A percentile compares a stretch with the other conserved stretches of the same genome.
Evolutionary conservation across 148 eudicot species (phyloP).

Genomic region (Beta vulgaris): DNA sequence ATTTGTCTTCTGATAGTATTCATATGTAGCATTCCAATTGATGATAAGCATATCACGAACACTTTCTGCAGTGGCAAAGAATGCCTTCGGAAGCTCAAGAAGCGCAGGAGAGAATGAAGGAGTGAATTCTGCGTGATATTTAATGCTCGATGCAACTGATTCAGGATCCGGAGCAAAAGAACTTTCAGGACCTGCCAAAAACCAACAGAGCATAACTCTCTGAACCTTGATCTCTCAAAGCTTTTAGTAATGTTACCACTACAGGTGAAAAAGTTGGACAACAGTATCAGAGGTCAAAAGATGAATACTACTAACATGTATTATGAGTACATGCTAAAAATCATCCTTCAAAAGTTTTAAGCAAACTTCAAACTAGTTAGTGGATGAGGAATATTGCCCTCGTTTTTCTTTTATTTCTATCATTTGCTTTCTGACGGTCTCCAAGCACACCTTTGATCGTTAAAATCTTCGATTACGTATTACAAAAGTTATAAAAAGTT

Average conservation of each 20-base stretch:
- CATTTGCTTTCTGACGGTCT: no score
- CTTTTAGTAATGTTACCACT: not conserved
- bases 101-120: constrained; percentile 72
- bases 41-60: constrained; percentile 76
- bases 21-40: constrained; percentile 91
- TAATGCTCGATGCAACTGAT: constrained; percentile 51
- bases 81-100: constrained; percentile 81
- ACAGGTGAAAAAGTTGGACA: not conserved
- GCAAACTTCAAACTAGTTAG: not conserved
- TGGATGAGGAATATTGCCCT: no score
- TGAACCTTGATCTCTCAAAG: not conserved
- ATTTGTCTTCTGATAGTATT: constrained; percentile 67
- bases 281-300: not conserved
- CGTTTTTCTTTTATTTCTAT: no score
- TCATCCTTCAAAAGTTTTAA: not conserved
- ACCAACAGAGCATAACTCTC: not conserved
- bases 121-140: constrained; percentile 85
- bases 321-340: not conserved
- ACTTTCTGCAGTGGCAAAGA: constrained; percentile 88
- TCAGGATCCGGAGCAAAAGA: constrained; percentile 25
- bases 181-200: not conserved
- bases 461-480: no score
- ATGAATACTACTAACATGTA: not conserved
- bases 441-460: no score
- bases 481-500: no score